Base-by-base conservation (phyloP, 306 rosid genomes). In the Quercus gilva region DNA sequence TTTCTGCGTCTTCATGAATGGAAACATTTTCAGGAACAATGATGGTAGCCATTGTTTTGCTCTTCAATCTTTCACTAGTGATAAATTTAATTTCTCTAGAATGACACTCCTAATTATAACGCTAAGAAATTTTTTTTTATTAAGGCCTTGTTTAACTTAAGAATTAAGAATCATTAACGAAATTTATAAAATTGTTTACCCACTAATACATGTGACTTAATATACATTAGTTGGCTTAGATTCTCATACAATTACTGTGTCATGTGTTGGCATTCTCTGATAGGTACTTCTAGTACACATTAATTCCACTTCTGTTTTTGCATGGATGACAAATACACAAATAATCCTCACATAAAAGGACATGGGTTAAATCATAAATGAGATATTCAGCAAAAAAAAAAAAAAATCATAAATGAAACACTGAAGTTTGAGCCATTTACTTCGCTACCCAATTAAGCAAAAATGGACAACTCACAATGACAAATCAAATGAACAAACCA, bases 1-100 rank as follows among this genome's bases (percentile, higher is more conserved):
- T 77, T 80, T 93, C 90, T 13, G 98, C 96, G 80, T 89, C 98
- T 67, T 83, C 92, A 21, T 26, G 6, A 2, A 94, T 87, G 31
- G 90, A 83, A 74, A 82, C 75, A 33, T 81, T 68, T 60, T 67
- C 68, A 26, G 84, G 82, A 79, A 82, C 86, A 83, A 76, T 56
- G 18, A 91, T 71, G 2, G 96, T 85, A 43, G 92, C 90, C 97
- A 90, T 89, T 29, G 57, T 63, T 63, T 63, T 13, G 11, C 69
- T 26, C 41, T 28, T 20, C 4, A 28, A 15, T 15, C 43, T 28
- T 29, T 28, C 69, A 14, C 21, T 6, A 63, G 41, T 5, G 28
- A 23, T 45, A 0, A 11, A 11, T 45, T 45, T 45, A 45, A 45
- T n/a, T 72, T 6, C 41, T 63, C 15, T 29, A 3, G 45, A 37